Percentiles rank a stretch among this genome's conserved stretches.
phyloP scores from a whole-genome alignment of 2,329 filamentous ascomycete species.

The Dendrostoma leiphaemia region DNA sequence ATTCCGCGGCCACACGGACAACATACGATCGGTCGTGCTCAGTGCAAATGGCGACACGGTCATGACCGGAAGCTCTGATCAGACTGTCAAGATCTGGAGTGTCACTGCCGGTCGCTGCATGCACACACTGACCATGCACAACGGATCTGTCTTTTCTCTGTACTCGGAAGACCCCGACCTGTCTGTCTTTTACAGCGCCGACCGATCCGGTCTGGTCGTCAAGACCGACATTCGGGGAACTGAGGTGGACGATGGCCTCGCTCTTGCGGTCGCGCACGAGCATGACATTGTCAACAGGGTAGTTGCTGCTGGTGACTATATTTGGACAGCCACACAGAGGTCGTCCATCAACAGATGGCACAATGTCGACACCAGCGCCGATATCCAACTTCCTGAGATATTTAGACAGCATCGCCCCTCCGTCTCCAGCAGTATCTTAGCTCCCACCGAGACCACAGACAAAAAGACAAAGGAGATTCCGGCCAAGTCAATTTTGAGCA shows the following conservation, averaged over 20 bases:
- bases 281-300: constrained; percentile 75
- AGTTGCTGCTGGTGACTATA: constrained; percentile 67
- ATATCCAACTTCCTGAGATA: constrained; percentile 62
- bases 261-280: constrained; percentile 87
- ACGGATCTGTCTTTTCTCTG: constrained; percentile 95
- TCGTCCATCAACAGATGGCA: constrained; percentile 92
- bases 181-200: constrained; percentile 89
- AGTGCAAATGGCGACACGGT: constrained; percentile 87
- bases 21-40: constrained; percentile 85
- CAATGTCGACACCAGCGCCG: constrained; percentile 76
- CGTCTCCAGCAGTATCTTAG: constrained; percentile 36
- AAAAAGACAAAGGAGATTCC: constrained; percentile 65
- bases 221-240: constrained; percentile 87
- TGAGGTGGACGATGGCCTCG: constrained; percentile 84
- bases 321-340: constrained; percentile 88
- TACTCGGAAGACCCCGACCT: constrained; percentile 85
- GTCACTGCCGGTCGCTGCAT: constrained; percentile 93
- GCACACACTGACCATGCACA: constrained; percentile 98
- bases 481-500: constrained; percentile 71
- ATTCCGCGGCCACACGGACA: constrained; percentile 95
- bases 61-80: constrained; percentile 91
- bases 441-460: constrained; percentile 31
- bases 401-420: constrained; percentile 50
- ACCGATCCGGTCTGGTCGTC: constrained; percentile 88
- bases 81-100: constrained; percentile 98